These are phyloP conservation scores for Mycena venus DNA, from an alignment of 768 basidiomycete genomes.

Conservation along the genomic window DNA sequence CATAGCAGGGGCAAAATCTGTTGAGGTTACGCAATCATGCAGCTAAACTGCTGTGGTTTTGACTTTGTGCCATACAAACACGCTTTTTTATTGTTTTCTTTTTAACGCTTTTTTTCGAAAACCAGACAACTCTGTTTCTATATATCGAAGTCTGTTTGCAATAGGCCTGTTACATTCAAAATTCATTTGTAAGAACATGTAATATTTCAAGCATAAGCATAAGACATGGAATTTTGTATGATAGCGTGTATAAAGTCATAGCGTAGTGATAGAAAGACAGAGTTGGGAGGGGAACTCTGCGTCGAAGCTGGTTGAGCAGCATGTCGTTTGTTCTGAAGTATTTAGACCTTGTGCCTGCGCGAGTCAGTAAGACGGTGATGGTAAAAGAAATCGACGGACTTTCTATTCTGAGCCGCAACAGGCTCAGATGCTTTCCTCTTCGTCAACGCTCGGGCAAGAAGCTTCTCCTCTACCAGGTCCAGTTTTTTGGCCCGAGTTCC, in stretches of 20 bases:
- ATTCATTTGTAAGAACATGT: too few relatives aligned
- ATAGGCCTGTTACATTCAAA: too few relatives aligned
- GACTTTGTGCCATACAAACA: not conserved
- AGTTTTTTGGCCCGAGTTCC: not conserved
- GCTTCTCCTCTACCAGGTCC: not conserved
- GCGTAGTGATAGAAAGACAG: not conserved
- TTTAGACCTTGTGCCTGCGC: not conserved
- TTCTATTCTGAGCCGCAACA: not conserved
- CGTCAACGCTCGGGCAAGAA: not conserved
- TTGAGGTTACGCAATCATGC: not conserved
- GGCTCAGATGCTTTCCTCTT: not conserved
- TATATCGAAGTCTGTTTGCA: too few relatives aligned
- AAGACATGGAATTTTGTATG: not conserved
- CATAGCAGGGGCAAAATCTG: not conserved
- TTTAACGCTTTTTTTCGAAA: not conserved
- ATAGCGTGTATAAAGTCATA: not conserved
- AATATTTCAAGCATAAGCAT: too few relatives aligned
- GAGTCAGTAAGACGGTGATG: not conserved
- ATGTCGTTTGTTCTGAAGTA: not conserved
- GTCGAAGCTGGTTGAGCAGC: not conserved
- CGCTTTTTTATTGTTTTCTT: not conserved
- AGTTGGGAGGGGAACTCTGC: too few relatives aligned
- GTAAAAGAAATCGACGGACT: not conserved
- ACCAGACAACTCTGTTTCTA: too few relatives aligned
- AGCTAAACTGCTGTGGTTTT: not conserved